phyloP scores from a whole-genome alignment of 2,329 filamentous ascomycete genomes.

The Arthrobotrys sphaeroides region DNA sequence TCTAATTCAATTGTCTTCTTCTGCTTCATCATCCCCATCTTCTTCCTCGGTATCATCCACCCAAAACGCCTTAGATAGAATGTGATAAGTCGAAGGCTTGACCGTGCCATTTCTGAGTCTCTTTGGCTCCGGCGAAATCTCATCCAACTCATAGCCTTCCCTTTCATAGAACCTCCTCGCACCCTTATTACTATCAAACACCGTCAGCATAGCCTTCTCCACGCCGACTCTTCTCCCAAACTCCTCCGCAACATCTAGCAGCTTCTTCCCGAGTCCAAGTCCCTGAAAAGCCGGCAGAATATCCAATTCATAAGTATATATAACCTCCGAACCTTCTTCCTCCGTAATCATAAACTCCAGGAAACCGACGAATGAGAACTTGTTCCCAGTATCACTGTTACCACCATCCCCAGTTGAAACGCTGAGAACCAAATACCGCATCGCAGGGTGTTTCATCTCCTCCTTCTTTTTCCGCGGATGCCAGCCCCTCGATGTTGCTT shows the following conservation, averaged over 20 bases:
- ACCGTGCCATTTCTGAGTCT: constrained; percentile 65
- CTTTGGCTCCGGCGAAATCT: constrained; percentile 66
- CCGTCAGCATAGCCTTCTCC: constrained; percentile 57
- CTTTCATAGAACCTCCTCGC: constrained; percentile 56
- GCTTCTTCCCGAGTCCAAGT: constrained; percentile 50
- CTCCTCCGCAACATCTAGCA: constrained; percentile 55
- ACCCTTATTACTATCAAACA: constrained; percentile 55
- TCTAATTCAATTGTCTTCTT: not conserved
- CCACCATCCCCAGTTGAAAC: constrained; percentile 67
- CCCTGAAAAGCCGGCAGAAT: constrained; percentile 42
- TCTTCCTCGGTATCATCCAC: not conserved
- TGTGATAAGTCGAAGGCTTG: constrained; percentile 66
- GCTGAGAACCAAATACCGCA: constrained; percentile 61
- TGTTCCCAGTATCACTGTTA: constrained; percentile 64
- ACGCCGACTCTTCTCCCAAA: constrained; percentile 55
- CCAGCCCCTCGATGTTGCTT: constrained; percentile 55
- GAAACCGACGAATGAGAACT: constrained; percentile 56
- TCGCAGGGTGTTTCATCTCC: constrained; percentile 57
- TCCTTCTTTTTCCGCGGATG: constrained; percentile 55
- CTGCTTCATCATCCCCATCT: not conserved
- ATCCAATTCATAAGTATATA: constrained; percentile 57
- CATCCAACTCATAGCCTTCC: constrained; percentile 62
- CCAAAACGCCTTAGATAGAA: constrained; percentile 65
- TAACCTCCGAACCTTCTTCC: constrained; percentile 54
- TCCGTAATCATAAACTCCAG: constrained; percentile 57